Percentiles rank a stretch among this genome's conserved stretches.
These are phyloP conservation scores for Plasmopara muralis DNA, from an alignment of 352 stramenopile species.

Conservation along the genomic window DNA sequence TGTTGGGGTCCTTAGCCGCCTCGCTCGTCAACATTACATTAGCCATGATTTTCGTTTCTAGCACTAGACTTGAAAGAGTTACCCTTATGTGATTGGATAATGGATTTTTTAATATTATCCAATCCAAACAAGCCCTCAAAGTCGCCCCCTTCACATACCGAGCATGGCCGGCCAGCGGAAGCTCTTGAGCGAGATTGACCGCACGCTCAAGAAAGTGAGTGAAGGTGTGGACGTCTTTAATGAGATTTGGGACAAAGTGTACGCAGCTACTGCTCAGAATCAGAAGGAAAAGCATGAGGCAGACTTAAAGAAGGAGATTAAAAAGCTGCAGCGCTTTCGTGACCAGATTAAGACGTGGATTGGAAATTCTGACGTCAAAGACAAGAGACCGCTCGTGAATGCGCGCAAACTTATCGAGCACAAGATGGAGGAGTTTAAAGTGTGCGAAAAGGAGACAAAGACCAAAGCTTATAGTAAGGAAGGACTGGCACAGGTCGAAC, in stretches of 20 bases:
- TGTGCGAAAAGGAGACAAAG: slow-evolving; percentile 99
- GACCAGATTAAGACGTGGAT: slow-evolving; percentile 99
- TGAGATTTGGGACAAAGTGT: slow-evolving; percentile 99
- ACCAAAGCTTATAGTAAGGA: slow-evolving; percentile 99
- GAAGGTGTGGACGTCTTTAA: slow-evolving; percentile 99
- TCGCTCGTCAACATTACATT: slow-evolving; percentile 87
- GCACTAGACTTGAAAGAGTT: background rate
- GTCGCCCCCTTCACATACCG: slow-evolving; percentile 1
- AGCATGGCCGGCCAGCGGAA: slow-evolving; percentile 80
- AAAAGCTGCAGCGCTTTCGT: slow-evolving; percentile 97
- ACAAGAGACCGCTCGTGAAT: slow-evolving; percentile 90
- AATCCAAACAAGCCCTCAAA: slow-evolving; percentile 6
- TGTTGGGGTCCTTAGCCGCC: slow-evolving; percentile 85
- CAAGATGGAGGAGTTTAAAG: slow-evolving; percentile 99
- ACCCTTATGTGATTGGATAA: slow-evolving; percentile 7
- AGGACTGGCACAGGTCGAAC: slow-evolving; percentile 91
- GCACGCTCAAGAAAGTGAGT: slow-evolving; percentile 99
- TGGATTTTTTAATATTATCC: slow-evolving; percentile 2
- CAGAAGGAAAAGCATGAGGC: slow-evolving; percentile 99
- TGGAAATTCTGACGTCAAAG: slow-evolving; percentile 95
- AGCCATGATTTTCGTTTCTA: slow-evolving; percentile 38
- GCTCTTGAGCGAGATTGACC: slow-evolving; percentile 95
- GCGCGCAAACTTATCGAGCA: slow-evolving; percentile 93
- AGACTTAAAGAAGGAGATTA: slow-evolving; percentile 99
- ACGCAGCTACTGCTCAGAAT: slow-evolving; percentile 92